A percentile compares a stretch with the other conserved stretches of the same genome.
phyloP scores from a whole-genome alignment of 2,329 filamentous ascomycete species.

The Beauveria medogensis region DNA sequence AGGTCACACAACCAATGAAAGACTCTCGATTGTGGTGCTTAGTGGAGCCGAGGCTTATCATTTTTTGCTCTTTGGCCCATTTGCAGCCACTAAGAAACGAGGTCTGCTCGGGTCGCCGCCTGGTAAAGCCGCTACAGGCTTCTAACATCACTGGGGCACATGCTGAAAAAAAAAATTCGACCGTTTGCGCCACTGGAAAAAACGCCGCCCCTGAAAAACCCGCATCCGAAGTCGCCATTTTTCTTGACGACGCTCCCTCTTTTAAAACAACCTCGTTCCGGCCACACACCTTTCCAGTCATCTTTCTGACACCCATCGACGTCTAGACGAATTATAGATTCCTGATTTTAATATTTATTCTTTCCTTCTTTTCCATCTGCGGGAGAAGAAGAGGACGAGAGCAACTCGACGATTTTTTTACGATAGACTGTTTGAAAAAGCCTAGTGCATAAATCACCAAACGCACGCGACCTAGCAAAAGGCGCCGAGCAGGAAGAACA shows the following conservation, averaged over 20 bases:
- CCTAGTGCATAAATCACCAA: background rate
- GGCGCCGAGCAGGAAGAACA: background rate
- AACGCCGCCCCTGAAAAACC: constrained; percentile 12
- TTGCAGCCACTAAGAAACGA: background rate
- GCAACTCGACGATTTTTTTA: background rate
- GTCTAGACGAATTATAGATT: constrained; percentile 7
- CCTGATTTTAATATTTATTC: background rate
- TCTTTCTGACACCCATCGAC: background rate
- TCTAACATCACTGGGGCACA: constrained; percentile 1
- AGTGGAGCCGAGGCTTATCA: background rate
- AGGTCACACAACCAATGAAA: background rate
- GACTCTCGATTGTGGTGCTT: background rate
- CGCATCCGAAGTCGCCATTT: constrained; percentile 9
- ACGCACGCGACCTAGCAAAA: background rate
- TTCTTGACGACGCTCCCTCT: background rate
- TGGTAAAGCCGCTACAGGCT: background rate
- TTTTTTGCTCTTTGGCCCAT: background rate
- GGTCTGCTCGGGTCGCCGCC: background rate
- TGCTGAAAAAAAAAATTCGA: background rate
- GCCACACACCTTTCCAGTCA: background rate
- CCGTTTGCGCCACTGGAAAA: constrained; percentile 5
- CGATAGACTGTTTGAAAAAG: background rate
- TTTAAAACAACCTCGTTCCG: background rate
- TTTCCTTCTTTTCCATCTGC: background rate
- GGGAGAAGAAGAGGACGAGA: background rate